Evolutionary conservation across 129 eudicot species (phyloP).

Genomic region (Scalesia atractyloides): DNA sequence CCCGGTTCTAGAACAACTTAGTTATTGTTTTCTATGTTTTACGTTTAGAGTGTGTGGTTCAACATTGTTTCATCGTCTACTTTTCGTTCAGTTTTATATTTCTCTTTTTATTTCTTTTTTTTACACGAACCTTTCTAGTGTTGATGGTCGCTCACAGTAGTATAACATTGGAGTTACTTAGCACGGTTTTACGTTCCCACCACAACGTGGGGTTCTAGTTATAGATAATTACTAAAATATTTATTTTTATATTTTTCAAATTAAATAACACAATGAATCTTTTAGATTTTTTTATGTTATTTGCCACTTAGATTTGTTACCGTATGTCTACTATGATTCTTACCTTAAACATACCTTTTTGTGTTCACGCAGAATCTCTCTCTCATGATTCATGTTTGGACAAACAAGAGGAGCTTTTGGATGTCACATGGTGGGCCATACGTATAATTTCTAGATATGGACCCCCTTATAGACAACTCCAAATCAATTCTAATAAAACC

Average conservation of each 20-base stretch:
- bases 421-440: constrained; percentile 32
- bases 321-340: constrained; percentile 10
- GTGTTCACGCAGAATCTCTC: constrained; percentile 16
- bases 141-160: no score
- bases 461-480: constrained; percentile 4
- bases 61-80: no score
- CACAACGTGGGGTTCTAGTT: no score
- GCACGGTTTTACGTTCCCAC: no score
- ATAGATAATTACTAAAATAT: neutral
- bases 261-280: neutral
- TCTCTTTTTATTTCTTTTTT: no score
- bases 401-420: constrained; percentile 21
- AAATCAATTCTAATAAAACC: neutral
- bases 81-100: no score
- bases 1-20: no score
- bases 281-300: neutral
- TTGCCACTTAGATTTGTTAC: constrained; percentile 20
- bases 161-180: no score
- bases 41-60: no score
- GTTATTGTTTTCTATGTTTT: no score
- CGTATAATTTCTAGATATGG: neutral
- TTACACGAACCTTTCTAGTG: no score
- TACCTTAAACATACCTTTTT: constrained; percentile 32
- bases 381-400: constrained; percentile 25
- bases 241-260: neutral